Base-by-base conservation (phyloP, 768 basidiomycete genomes). In the Amylocystis lapponica region DNA sequence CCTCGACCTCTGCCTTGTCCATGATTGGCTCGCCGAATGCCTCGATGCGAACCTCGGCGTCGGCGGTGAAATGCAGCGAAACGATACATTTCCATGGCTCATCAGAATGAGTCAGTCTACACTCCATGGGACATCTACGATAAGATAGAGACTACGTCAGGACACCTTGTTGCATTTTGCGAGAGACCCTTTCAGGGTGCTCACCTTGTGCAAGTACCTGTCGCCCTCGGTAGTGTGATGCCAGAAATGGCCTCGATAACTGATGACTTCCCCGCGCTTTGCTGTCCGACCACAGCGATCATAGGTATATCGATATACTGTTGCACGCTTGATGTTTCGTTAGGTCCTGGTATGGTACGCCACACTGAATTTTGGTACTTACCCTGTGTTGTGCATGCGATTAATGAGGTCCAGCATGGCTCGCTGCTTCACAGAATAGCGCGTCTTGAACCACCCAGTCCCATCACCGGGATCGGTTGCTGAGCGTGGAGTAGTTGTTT, bases 161-260 rank as follows among this genome's bases (percentile, higher is more conserved):
- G 27, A 22, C n/a, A n/a, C n/a, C n/a, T n/a, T 25, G n/a, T 8
- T 11, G 27, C 5, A 27, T 4, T 30, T 4, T n/a, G 30, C 3
- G 25, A n/a, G 26, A 41, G 36, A 27, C 1, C 26, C 2, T 27
- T n/a, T n/a, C n/a, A 14, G 17, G 33, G 9, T 22, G 50, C 48
- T 27, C 46, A 80, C 86, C 86, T 69, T 1, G 86, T 89, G 46
- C 86, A 87, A 0, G 86, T 86, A 0, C 86, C 86, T 14, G 75
- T 67, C 0, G 80, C 81, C 7, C 83, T 72, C 17, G 84, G 84
- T 0, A 87, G 63, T 0, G 74, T 80, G n/a, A 87, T 75, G 0
- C 83, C 82, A 0, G 82, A 84, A 31, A 89, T 85, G 0, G 81
- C 73, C 51, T 89, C 85, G 9, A 88, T 86, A 4, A 87, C 68